A percentile compares a stretch with the other conserved stretches of the same genome.
phyloP scores from a whole-genome alignment of 1,284 basidiomycete genomes.

The Marasmius oreades region DNA sequence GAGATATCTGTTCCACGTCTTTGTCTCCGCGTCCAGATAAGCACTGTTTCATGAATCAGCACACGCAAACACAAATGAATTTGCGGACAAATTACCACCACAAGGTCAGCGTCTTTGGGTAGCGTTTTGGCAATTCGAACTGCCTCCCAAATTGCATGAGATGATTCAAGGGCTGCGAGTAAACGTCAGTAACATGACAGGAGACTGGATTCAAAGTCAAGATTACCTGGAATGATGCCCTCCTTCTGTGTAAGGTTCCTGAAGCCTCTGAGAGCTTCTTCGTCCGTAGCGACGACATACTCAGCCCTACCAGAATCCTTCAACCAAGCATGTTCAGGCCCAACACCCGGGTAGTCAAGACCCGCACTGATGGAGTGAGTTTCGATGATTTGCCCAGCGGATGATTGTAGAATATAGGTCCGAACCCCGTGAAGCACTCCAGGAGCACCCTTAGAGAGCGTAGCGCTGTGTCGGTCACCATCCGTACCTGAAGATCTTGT shows the following conservation, averaged over 20 bases:
- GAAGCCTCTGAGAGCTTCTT: constrained; percentile 92
- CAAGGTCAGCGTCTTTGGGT: constrained; percentile 82
- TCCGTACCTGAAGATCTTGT: constrained; percentile 55
- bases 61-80: too few relatives aligned
- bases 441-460: constrained; percentile 83
- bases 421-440: constrained; percentile 96
- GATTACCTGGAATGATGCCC: constrained; percentile 92
- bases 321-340: constrained; percentile 96
- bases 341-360: constrained; percentile 90
- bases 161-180: constrained; percentile 81
- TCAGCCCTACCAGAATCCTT: constrained; percentile 94
- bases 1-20: constrained; percentile 89
- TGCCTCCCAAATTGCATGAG: constrained; percentile 94
- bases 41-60: constrained; percentile 46
- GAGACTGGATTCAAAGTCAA: not conserved
- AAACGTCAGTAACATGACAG: constrained; percentile 8
- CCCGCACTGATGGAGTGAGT: constrained; percentile 98
- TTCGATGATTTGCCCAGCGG: constrained; percentile 90
- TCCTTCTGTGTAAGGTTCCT: constrained; percentile 88
- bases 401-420: constrained; percentile 91
- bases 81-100: constrained; percentile 60
- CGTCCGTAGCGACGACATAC: constrained; percentile 91
- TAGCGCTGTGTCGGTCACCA: constrained; percentile 88
- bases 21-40: constrained; percentile 92
- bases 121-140: constrained; percentile 84